These are phyloP conservation scores for Tulasnella sp. DNA, from an alignment of 768 basidiomycete genomes.

Conservation along the genomic window DNA sequence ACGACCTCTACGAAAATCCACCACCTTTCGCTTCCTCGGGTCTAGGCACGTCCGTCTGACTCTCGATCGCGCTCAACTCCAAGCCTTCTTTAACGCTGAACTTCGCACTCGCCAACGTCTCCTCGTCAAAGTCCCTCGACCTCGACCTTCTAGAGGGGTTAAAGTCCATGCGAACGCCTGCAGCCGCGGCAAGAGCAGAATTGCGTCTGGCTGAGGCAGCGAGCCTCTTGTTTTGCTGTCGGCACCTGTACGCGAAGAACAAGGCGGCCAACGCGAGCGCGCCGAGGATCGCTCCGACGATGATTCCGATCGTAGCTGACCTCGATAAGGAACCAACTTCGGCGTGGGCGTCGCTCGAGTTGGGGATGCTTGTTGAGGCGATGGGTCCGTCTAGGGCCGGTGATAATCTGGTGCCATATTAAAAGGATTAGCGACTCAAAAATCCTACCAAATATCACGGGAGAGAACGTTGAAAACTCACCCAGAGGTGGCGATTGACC, in stretches of 20 bases:
- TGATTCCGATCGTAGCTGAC: background rate
- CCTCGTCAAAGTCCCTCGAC: background rate
- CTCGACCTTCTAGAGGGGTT: background rate
- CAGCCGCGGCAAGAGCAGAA: background rate
- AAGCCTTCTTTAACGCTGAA: background rate
- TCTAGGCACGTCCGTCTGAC: background rate
- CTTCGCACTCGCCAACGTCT: background rate
- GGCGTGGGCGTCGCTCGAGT: background rate
- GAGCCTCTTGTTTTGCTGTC: background rate
- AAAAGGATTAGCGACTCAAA: background rate
- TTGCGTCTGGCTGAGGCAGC: background rate
- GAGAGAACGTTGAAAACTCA: background rate
- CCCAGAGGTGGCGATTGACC: background rate
- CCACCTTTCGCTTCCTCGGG: background rate
- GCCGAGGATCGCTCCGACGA: constrained; percentile 2
- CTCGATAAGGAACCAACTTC: background rate
- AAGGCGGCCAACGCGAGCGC: background rate
- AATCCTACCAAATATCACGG: background rate
- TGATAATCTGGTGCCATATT: background rate
- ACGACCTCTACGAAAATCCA: background rate
- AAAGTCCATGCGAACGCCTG: background rate
- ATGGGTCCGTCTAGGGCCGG: background rate
- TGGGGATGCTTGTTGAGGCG: background rate
- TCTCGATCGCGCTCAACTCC: background rate
- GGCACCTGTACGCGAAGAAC: background rate